Percentiles rank a stretch among this genome's conserved stretches.
Evolutionary conservation across 495 filamentous ascomycete genomes (phyloP).

Genomic region (Hypoxylon rickii): DNA sequence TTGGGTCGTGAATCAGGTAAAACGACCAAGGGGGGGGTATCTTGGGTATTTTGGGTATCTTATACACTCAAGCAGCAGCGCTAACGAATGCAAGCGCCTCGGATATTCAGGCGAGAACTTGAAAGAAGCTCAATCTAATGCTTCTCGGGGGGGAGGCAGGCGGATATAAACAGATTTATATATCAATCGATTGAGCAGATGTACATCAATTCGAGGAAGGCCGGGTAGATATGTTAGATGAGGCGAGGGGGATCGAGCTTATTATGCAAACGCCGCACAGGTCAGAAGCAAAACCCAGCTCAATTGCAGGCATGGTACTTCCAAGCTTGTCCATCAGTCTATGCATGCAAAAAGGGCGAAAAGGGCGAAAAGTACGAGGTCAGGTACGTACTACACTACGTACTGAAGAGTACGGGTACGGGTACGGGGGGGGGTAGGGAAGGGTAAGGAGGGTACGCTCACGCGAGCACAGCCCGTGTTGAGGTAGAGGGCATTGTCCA

Average conservation of each 20-base stretch:
- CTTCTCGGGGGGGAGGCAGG: slow-evolving; percentile 18
- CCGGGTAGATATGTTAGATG: slow-evolving; percentile 14
- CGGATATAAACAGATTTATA: slow-evolving; percentile 30
- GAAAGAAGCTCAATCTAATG: slow-evolving; percentile 26
- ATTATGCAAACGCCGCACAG: slow-evolving; percentile 35
- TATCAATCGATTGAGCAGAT: slow-evolving; percentile 4
- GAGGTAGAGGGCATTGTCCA: too few relatives aligned
- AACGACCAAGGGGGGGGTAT: slow-evolving; percentile 1
- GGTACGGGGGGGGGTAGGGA: too few relatives aligned
- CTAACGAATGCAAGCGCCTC: slow-evolving; percentile 19
- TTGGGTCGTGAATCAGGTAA: slow-evolving; percentile 13
- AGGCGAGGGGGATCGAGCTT: slow-evolving; percentile 31
- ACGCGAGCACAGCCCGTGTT: background rate
- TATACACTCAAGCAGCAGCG: slow-evolving; percentile 22
- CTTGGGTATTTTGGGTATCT: too few relatives aligned
- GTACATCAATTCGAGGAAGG: slow-evolving; percentile 18
- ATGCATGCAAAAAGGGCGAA: slow-evolving; percentile 29
- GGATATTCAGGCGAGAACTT: slow-evolving; percentile 27
- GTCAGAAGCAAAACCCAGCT: slow-evolving; percentile 35
- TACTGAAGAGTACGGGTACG: background rate
- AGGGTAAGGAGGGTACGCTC: too few relatives aligned
- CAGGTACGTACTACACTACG: background rate
- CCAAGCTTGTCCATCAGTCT: slow-evolving; percentile 16
- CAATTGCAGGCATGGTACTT: slow-evolving; percentile 19
- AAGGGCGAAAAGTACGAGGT: background rate